phyloP scores from a whole-genome alignment of 768 basidiomycete species.

The Asterophora lycoperdoides region DNA sequence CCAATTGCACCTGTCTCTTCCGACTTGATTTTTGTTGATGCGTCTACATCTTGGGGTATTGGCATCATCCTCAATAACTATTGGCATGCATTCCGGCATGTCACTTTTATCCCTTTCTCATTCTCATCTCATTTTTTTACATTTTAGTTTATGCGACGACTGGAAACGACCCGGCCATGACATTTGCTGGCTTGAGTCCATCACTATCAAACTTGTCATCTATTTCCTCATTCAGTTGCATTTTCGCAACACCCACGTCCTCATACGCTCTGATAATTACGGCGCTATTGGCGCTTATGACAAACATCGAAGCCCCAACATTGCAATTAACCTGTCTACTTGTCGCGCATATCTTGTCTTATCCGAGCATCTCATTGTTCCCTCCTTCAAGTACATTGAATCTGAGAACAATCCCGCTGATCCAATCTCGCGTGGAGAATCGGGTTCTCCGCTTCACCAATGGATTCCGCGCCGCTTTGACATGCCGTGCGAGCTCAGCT shows the following conservation, averaged over 20 bases:
- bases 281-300: constrained; percentile 4
- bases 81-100: constrained; percentile 31
- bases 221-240: constrained; percentile 16
- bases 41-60: too few species aligned
- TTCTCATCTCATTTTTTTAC: too few species aligned
- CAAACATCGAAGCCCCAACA: too few species aligned
- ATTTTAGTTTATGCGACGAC: background rate
- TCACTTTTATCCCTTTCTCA: too few species aligned
- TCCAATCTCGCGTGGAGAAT: too few species aligned
- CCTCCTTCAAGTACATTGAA: background rate
- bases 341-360: too few species aligned
- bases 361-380: too few species aligned
- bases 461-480: background rate
- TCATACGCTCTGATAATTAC: too few species aligned
- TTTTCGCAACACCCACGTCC: constrained; percentile 7
- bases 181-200: constrained; percentile 25
- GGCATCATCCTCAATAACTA: constrained; percentile 24
- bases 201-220: constrained; percentile 20
- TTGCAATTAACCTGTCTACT: too few species aligned
- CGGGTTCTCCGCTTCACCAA: background rate
- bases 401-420: constrained; percentile 6
- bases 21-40: constrained; percentile 27
- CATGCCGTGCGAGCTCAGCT: background rate
- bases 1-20: constrained; percentile 5
- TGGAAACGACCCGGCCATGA: constrained; percentile 20